Conservation (phyloP, 139 green algal genomes). For the Eudorina sp. region DNA sequence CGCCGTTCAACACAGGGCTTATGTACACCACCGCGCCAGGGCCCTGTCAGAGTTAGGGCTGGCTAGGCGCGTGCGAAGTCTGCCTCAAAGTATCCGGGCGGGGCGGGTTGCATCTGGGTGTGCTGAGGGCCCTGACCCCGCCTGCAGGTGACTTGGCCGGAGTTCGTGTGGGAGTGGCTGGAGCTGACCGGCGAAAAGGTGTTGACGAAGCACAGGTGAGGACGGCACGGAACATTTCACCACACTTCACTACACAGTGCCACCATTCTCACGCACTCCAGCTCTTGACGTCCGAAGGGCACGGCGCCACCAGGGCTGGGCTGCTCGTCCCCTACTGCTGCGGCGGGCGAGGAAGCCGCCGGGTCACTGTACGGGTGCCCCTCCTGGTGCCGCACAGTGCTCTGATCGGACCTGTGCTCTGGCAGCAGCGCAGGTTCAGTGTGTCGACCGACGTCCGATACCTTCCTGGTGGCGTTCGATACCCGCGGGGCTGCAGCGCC, state of each 20-base stretch:
- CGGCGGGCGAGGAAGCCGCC: not conserved
- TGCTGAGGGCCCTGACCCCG: not conserved
- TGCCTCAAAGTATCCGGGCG: not conserved
- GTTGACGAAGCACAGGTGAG: conserved; percentile 41
- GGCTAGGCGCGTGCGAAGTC: not conserved
- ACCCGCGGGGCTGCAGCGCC: too few species aligned
- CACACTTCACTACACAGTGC: not conserved
- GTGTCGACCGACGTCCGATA: too few species aligned
- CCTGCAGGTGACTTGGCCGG: conserved; percentile 77
- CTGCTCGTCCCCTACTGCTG: not conserved
- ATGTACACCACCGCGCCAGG: not conserved
- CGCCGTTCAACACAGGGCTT: not conserved
- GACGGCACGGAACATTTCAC: too few species aligned
- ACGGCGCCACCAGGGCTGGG: too few species aligned
- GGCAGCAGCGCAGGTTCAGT: too few species aligned
- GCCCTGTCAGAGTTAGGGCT: not conserved
- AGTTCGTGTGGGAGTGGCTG: conserved; percentile 83
- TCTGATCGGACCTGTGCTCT: too few species aligned
- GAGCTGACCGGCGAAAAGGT: conserved; percentile 52
- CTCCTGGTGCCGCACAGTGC: not conserved
- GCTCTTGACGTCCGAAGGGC: not conserved
- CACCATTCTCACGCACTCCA: not conserved
- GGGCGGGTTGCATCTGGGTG: not conserved
- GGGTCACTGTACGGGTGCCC: not conserved
- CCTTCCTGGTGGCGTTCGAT: too few species aligned